Evolutionary conservation across 2,329 filamentous ascomycete genomes (phyloP).

Genomic region (Aspergillus felis): DNA sequence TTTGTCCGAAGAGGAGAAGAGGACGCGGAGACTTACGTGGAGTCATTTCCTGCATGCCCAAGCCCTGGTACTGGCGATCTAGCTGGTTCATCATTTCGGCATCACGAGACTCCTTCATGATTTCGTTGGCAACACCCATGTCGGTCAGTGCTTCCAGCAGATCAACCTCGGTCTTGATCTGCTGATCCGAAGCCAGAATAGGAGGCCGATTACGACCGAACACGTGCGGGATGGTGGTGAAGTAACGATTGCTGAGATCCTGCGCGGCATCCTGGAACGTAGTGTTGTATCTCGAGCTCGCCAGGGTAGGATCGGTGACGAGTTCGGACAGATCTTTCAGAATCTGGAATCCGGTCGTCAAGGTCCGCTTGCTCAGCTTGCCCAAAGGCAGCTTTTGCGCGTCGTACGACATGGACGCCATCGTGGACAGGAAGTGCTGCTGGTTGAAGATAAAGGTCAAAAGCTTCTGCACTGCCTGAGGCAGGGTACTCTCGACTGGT

Average conservation of each 20-base stretch:
- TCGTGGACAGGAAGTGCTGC: constrained; percentile 60
- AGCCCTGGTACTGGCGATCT: constrained; percentile 67
- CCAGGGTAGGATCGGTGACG: constrained; percentile 52
- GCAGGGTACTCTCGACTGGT: constrained; percentile 54
- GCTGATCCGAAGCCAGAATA: constrained; percentile 53
- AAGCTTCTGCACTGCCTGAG: constrained; percentile 59
- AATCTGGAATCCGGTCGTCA: constrained; percentile 69
- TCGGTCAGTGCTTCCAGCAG: constrained; percentile 76
- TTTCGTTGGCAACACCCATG: constrained; percentile 75
- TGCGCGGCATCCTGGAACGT: constrained; percentile 48
- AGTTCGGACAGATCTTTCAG: constrained; percentile 71
- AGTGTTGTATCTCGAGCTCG: constrained; percentile 42
- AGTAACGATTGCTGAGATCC: constrained; percentile 71
- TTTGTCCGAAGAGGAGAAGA: neutral
- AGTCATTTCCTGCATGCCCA: constrained; percentile 74
- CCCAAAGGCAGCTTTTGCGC: constrained; percentile 72
- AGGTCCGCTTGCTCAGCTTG: constrained; percentile 75
- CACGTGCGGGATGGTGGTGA: constrained; percentile 74
- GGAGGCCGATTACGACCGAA: constrained; percentile 73
- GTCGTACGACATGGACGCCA: constrained; percentile 44
- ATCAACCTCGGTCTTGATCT: constrained; percentile 72
- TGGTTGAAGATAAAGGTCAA: constrained; percentile 83
- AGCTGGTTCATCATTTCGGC: constrained; percentile 57
- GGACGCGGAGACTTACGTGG: constrained; percentile 36
- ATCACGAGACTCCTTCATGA: constrained; percentile 66